Conservation (phyloP, 345 rosid species). For the Acer yangbiense region DNA sequence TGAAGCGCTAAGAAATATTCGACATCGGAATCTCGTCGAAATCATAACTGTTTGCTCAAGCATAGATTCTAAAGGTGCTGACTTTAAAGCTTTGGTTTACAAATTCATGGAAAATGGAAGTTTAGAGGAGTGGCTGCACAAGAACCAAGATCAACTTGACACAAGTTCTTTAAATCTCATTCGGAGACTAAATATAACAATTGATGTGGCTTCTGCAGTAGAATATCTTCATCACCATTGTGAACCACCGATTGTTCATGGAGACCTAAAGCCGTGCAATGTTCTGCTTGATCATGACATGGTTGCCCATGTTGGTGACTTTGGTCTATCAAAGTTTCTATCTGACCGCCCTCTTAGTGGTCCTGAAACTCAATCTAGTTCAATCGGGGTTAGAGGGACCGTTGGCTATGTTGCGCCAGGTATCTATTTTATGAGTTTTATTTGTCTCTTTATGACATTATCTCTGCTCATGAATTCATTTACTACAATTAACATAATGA, state of each 20-base stretch:
- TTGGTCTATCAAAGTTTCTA: no score
- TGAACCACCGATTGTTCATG: slow-evolving; percentile 23
- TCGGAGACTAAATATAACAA: slow-evolving; percentile 12
- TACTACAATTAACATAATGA: not conserved
- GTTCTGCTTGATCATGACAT: slow-evolving; percentile 24
- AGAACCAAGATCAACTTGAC: not conserved
- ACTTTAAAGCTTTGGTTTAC: slow-evolving; percentile 32
- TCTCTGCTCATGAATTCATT: not conserved
- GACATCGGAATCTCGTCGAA: slow-evolving; percentile 49
- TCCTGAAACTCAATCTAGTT: no score
- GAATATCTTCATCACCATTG: slow-evolving; percentile 30
- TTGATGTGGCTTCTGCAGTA: slow-evolving; percentile 22
- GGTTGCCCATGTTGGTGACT: slow-evolving; percentile 12
- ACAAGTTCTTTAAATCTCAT: slow-evolving; percentile 5
- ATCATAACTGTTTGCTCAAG: slow-evolving; percentile 39
- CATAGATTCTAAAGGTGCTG: not conserved
- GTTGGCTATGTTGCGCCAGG: slow-evolving; percentile 18
- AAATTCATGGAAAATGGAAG: slow-evolving; percentile 31
- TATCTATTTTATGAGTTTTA: not conserved
- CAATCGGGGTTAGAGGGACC: no score
- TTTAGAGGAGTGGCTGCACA: slow-evolving; percentile 20
- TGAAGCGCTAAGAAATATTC: slow-evolving; percentile 32
- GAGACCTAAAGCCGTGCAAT: slow-evolving; percentile 27
- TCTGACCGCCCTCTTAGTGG: no score
- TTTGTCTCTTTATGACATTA: not conserved